Evolutionary conservation across 208 protist genomes (phyloP), one percentile per base, ranked within the genome.

Genomic region (Eutreptiella sp.): DNA sequence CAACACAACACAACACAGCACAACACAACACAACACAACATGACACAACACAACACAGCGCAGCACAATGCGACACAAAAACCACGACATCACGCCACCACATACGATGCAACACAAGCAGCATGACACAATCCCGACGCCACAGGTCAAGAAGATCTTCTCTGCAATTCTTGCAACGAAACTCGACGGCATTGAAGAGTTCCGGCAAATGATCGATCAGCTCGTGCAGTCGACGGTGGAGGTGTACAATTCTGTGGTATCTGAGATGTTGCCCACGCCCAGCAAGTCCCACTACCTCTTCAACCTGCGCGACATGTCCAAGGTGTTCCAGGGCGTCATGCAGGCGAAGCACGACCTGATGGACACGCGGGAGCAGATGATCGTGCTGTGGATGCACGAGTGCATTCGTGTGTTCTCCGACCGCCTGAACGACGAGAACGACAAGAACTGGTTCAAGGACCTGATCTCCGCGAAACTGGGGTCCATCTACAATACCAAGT

Each of bases 221-320:
- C 57, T 98, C 41, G 92, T 94, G 2, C 76, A 90, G 36, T 85
- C 91, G 21, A 98, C 93, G 7, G 71, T 97, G 24, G 83, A 97
- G 42, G 80, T 95, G 3, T 99, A 96, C 76, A 84, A 85, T 50
- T 75, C 75, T 32, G 82, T 98, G 7, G 82, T 77, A 7, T 75
- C 64, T 29, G 79, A 89, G 38, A 67, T 98, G 23, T 75, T 96
- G 31, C 96, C 96, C 0, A 98, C 95, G 38, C 95, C 95, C 32
- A 91, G 81, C 53, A 98, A 97, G 77, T 93, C 83, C 16, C 94
- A 98, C 79, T 99, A 99, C 70, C 69, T 98, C 26, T 99, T 98
- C 79, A 98, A 94, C 70, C 65, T 98, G 41, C 85, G 93, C 47
- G 96, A 99, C 70, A 76, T 98, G 34, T 89, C 83, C 68, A 96